A percentile compares a stretch with the other conserved stretches of the same genome.
Conservation (phyloP, 2,329 filamentous ascomycete genomes). For the Arthrobotrys sphaeroides region DNA sequence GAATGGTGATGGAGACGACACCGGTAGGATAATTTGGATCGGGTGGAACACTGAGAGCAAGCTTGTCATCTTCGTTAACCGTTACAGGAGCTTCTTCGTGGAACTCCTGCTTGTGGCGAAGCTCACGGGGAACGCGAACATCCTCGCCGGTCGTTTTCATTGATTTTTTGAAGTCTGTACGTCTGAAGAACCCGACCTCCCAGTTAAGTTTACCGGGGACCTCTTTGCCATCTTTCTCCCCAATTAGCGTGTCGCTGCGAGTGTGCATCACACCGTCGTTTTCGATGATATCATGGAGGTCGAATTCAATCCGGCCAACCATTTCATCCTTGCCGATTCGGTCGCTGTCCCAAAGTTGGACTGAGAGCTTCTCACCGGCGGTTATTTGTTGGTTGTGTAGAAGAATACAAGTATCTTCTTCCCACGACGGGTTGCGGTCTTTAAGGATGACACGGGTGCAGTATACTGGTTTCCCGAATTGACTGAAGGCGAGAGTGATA, state of each 20-base stretch:
- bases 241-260: slow-evolving; percentile 82
- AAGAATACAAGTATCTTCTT: slow-evolving; percentile 75
- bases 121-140: slow-evolving; percentile 73
- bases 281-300: slow-evolving; percentile 92
- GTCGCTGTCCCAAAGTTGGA: slow-evolving; percentile 81
- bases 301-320: slow-evolving; percentile 75
- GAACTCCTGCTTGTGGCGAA: slow-evolving; percentile 77
- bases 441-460: slow-evolving; percentile 69
- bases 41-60: slow-evolving; percentile 86
- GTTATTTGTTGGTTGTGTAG: slow-evolving; percentile 77
- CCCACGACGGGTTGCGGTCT: slow-evolving; percentile 75
- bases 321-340: slow-evolving; percentile 77
- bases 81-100: slow-evolving; percentile 88
- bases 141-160: slow-evolving; percentile 89
- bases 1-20: slow-evolving; percentile 83
- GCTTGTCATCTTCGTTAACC: slow-evolving; percentile 78
- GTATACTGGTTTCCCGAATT: slow-evolving; percentile 67
- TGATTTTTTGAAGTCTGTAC: slow-evolving; percentile 84
- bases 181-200: slow-evolving; percentile 95
- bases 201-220: slow-evolving; percentile 96
- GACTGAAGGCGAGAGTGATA: slow-evolving; percentile 92
- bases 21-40: slow-evolving; percentile 97
- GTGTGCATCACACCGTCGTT: slow-evolving; percentile 93
- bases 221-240: slow-evolving; percentile 80
- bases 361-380: slow-evolving; percentile 73